phyloP scores from a whole-genome alignment of 2,329 filamentous ascomycete genomes.

The Diplodia seriata region DNA sequence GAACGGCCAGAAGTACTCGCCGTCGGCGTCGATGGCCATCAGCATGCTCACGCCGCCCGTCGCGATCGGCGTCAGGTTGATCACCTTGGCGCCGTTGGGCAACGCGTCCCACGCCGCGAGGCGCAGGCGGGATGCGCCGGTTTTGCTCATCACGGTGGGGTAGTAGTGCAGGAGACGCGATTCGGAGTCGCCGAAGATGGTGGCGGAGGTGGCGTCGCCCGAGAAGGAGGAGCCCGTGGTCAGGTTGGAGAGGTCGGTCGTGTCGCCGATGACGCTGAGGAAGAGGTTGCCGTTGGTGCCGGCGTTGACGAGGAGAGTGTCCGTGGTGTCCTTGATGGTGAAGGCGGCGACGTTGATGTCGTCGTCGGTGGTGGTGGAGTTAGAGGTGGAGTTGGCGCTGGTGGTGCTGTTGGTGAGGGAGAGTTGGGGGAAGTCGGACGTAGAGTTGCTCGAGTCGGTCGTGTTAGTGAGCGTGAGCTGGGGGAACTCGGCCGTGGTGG shows the following conservation, averaged over 20 bases:
- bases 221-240: not conserved
- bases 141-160: constrained; percentile 30
- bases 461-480: not conserved
- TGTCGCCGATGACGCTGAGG: constrained; percentile 22
- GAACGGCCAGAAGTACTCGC: constrained; percentile 35
- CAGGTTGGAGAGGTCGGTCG: constrained; percentile 30
- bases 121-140: constrained; percentile 34
- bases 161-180: constrained; percentile 33
- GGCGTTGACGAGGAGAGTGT: constrained; percentile 8
- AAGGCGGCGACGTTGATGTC: not conserved
- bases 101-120: constrained; percentile 33
- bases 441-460: not conserved
- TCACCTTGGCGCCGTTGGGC: constrained; percentile 32
- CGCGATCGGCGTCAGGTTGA: constrained; percentile 31
- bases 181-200: constrained; percentile 31
- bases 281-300: constrained; percentile 21
- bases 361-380: not conserved
- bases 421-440: not conserved
- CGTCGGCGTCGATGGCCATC: constrained; percentile 32
- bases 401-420: not conserved
- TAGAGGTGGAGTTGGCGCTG: not conserved
- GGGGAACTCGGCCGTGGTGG: not conserved
- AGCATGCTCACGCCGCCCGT: constrained; percentile 19
- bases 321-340: constrained; percentile 11
- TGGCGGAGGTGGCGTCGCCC: constrained; percentile 7